Evolutionary conservation across 345 rosid species (phyloP).

Genomic region (Carallia pectinifolia): DNA sequence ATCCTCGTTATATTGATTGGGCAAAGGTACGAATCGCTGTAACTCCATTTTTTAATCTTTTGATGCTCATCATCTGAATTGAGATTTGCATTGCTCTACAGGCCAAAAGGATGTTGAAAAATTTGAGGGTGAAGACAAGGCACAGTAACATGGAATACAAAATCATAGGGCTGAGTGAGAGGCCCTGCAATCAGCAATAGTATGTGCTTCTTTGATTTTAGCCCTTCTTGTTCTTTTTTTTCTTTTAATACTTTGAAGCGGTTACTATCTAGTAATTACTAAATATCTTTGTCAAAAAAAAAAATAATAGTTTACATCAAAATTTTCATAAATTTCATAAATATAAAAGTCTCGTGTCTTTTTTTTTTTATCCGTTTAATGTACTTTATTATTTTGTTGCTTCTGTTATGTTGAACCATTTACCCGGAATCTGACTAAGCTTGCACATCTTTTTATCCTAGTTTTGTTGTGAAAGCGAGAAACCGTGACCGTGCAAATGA

Average conservation of each 20-base stretch:
- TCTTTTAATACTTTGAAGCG: no score
- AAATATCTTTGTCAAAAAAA: no score
- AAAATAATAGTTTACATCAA: no score
- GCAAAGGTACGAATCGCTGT: slow-evolving; percentile 42
- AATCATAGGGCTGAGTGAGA: slow-evolving; percentile 69
- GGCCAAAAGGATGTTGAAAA: slow-evolving; percentile 73
- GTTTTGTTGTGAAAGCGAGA: slow-evolving; percentile 70
- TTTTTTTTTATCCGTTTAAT: no score
- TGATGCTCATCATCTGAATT: slow-evolving; percentile 5
- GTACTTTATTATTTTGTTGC: not conserved
- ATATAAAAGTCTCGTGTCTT: no score
- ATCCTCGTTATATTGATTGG: slow-evolving; percentile 66
- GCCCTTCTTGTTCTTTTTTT: not conserved
- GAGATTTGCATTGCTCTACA: slow-evolving; percentile 20
- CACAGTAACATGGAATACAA: slow-evolving; percentile 71
- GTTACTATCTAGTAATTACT: no score
- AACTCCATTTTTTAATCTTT: slow-evolving; percentile 13
- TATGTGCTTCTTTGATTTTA: slow-evolving; percentile 32
- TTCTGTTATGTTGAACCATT: not conserved
- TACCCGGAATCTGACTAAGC: slow-evolving; percentile 12
- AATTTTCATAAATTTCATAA: no score
- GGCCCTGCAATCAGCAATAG: slow-evolving; percentile 77
- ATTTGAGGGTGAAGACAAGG: slow-evolving; percentile 61
- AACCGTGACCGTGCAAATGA: slow-evolving; percentile 31
- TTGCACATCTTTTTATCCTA: slow-evolving; percentile 24